Evolutionary conservation across 208 protist species (phyloP), one percentile per base, ranked within the genome.

Genomic region (Vickermania ingenoplastis): DNA sequence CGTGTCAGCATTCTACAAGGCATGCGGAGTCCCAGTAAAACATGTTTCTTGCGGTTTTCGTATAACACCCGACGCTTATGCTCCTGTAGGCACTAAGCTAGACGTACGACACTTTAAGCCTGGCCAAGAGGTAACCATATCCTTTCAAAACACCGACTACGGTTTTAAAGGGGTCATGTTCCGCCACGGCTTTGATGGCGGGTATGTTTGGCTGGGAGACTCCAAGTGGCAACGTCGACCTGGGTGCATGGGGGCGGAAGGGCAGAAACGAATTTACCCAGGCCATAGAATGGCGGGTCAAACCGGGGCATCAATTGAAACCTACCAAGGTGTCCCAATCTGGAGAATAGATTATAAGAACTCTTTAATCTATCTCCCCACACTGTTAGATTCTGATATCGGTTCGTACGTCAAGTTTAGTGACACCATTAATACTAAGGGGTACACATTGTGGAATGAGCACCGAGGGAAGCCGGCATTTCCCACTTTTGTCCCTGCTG

Each of bases 321-420:
- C 85, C n/a, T 91, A 92, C 60, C 81, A 91, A 36, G 86, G 85
- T 26, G 83, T 92, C 4, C 89, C 88, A 11, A 76, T 97, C 53
- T 97, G 87, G 86, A 75, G 89, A 55, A 95, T 97, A 50, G 91
- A 97, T 68, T 97, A 95, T 76, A 97, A 97, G 75, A 95, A 97
- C 69, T 83, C 86, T 3, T 73, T 97, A 41, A 86, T 97, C 31
- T 95, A 95, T 65, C 67, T 97, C 24, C 85, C 88, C 28, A 92
- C 86, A 1, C 63, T 92, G 1, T 69, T 97, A 14, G 83, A 93
- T 61, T 81, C 88, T 2, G 86, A 94, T 55, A 79, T 95, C 21
- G 91, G 91, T 5, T 87, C 84, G 21, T 97, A 95, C 51, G 88
- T 97, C 3, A 87, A 80, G 63, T 91, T 97, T 69, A 85, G 79